Conservation (phyloP, 1,139 yeast genomes). For the Pneumocystis wakefieldiae region DNA sequence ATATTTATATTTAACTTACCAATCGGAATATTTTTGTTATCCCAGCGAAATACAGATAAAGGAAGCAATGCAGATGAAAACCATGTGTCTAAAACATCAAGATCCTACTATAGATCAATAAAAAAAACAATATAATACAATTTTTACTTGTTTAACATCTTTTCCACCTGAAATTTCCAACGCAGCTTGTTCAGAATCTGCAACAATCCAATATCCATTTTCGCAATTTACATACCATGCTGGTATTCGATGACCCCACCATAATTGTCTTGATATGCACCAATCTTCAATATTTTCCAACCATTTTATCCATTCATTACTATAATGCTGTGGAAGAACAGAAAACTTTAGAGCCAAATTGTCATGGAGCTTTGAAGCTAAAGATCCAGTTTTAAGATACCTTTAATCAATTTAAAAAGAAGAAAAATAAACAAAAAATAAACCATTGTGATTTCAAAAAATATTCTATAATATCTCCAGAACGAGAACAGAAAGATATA, state of each 20-base stretch:
- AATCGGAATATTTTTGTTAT: conserved; percentile 1
- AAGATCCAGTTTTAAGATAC: conserved; percentile 6
- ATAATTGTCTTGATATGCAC: conserved; percentile 12
- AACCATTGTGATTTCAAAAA: conserved; percentile 12
- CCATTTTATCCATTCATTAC: conserved; percentile 11
- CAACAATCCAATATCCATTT: conserved; percentile 10
- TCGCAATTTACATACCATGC: conserved; percentile 3
- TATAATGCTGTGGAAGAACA: not conserved
- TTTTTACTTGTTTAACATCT: conserved; percentile 7
- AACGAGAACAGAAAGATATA: conserved; percentile 11
- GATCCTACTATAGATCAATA: not conserved
- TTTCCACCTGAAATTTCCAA: conserved; percentile 3
- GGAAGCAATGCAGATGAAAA: conserved; percentile 13
- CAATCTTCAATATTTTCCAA: conserved; percentile 10
- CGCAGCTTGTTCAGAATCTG: conserved; percentile 5
- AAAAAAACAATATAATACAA: not conserved
- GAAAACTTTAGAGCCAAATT: not conserved
- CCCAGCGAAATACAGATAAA: conserved; percentile 11
- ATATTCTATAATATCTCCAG: conserved; percentile 11
- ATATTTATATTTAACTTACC: not conserved
- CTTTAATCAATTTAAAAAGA: not conserved
- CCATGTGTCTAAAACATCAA: conserved; percentile 13
- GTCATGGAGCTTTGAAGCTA: conserved; percentile 6
- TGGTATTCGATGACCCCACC: conserved; percentile 13
- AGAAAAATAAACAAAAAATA: not conserved